Evolutionary conservation across 768 basidiomycete genomes (phyloP), one percentile per base, ranked within the genome.

Genomic region (Boletus rex-veris): DNA sequence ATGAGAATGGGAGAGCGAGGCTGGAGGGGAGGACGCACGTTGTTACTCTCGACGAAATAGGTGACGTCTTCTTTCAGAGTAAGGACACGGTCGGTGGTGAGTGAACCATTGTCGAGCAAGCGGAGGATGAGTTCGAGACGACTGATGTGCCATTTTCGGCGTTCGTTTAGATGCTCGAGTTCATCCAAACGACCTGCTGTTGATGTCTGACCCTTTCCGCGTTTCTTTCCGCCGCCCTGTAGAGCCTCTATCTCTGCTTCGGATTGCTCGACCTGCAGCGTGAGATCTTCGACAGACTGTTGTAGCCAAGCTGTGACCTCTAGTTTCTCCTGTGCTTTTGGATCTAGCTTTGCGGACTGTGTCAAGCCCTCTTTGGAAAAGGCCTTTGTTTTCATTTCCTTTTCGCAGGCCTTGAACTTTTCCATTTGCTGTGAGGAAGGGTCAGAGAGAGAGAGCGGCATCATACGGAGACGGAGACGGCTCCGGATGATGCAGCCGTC

Each of bases 321-420:
- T 61, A 88, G 80, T 73, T 98, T 98, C 73, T 95, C 93, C 75
- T 97, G 93, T 53, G 96, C 93, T 67, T 92, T 94, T 50, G 97
- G 97, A 73, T 98, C 97, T 21, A 98, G 85, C 65, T 91, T 93
- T 36, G 92, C 82, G 11, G 93, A 92, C 55, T 94, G 92, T 56
- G 88, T 97, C 39, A 99, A 80, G 39, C 97, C 97, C 73, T 98
- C 97, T 68, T 98, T 99, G 18, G 95, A 98, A 74, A 98, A 99
- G 0, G 97, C 97, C 72, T 99, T 99, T 54, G 97, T 98, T 81
- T 99, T 99, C 96, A 98, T 98, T 75, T 99, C 97, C 77, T 98
- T 99, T 77, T 99, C 97, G 75, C 95, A 94, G 21, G 96, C 96
- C 67, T 99, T 99, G 84, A 99, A 99, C 70, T 93, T 95, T 77